Evolutionary conservation across 768 basidiomycete genomes (phyloP).

Genomic region (Hemileccinum impolitum): DNA sequence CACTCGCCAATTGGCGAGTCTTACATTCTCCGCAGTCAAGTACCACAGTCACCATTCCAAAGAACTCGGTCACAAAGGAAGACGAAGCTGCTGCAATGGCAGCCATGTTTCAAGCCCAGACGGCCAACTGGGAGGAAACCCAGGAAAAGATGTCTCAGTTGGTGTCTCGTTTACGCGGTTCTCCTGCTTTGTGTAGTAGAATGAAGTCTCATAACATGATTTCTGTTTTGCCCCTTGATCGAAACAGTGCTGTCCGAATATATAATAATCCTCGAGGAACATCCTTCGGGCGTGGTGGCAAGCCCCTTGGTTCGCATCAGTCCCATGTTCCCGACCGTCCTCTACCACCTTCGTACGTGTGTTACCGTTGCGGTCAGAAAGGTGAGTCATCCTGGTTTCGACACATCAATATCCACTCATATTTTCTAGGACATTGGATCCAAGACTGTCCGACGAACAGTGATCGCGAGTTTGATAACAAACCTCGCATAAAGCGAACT

Average conservation of each 20-base stretch:
- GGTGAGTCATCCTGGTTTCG: conserved; percentile 44
- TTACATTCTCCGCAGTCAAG: conserved; percentile 33
- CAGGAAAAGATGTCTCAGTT: conserved; percentile 99
- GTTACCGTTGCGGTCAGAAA: conserved; percentile 98
- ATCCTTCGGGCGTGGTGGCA: conserved; percentile 58
- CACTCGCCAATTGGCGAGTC: conserved; percentile 24
- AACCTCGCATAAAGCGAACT: conserved; percentile 94
- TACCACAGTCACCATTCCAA: conserved; percentile 33
- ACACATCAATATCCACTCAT: conserved; percentile 3
- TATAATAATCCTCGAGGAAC: conserved; percentile 66
- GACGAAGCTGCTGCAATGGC: conserved; percentile 96
- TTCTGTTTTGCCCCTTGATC: conserved; percentile 38
- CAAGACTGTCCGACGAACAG: conserved; percentile 98
- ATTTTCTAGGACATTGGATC: conserved; percentile 89
- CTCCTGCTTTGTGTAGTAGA: conserved; percentile 65
- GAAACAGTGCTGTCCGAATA: conserved; percentile 61
- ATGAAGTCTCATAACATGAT: conserved; percentile 66
- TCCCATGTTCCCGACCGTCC: conserved; percentile 67
- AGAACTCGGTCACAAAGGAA: conserved; percentile 47
- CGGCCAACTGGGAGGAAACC: conserved; percentile 95
- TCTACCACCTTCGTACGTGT: conserved; percentile 93
- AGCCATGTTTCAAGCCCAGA: conserved; percentile 96
- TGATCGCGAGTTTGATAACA: conserved; percentile 90
- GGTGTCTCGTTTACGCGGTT: conserved; percentile 62
- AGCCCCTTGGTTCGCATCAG: conserved; percentile 42